phyloP scores from a whole-genome alignment of 75 land plant genomes.

The Azolla pinnata region DNA sequence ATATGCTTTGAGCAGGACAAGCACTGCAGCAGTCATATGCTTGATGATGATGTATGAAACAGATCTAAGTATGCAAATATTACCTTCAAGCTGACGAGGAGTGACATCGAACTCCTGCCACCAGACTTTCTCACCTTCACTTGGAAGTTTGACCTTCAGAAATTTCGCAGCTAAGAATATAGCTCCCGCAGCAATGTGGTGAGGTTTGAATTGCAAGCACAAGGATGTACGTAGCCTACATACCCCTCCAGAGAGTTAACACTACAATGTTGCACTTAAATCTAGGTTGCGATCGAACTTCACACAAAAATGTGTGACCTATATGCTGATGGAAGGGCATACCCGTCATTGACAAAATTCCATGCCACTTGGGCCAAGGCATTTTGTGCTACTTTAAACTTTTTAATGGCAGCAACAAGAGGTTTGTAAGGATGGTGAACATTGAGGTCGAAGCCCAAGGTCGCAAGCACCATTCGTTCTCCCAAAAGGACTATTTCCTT shows the following conservation, averaged over 20 bases:
- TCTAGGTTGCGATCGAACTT: neutral
- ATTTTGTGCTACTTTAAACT: conserved; percentile 39
- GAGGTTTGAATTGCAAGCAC: conserved; percentile 71
- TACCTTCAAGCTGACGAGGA: conserved; percentile 55
- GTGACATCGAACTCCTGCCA: conserved; percentile 73
- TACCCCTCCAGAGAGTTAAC: conserved; percentile 9
- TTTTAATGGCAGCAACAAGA: conserved; percentile 51
- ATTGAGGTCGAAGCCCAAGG: conserved; percentile 66
- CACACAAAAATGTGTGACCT: neutral
- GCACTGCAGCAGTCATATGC: too few species aligned
- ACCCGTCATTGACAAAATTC: conserved; percentile 81
- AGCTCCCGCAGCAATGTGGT: conserved; percentile 75
- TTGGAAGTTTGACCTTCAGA: conserved; percentile 52
- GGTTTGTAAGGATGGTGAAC: conserved; percentile 66
- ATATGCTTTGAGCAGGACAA: too few species aligned
- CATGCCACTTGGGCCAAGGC: conserved; percentile 61
- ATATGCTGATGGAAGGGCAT: conserved; percentile 2
- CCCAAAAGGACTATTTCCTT: conserved; percentile 42
- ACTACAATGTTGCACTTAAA: neutral
- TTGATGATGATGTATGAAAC: too few species aligned
- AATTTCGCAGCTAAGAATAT: conserved; percentile 59
- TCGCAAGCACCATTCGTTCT: conserved; percentile 50
- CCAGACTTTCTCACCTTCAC: conserved; percentile 55
- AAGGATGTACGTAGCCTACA: conserved; percentile 62
- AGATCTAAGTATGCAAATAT: neutral